Percentiles rank a stretch among this genome's conserved stretches.
These are phyloP conservation scores for Trichomonascaceae sp. DNA, from an alignment of 1,139 yeast species.

Conservation along the genomic window DNA sequence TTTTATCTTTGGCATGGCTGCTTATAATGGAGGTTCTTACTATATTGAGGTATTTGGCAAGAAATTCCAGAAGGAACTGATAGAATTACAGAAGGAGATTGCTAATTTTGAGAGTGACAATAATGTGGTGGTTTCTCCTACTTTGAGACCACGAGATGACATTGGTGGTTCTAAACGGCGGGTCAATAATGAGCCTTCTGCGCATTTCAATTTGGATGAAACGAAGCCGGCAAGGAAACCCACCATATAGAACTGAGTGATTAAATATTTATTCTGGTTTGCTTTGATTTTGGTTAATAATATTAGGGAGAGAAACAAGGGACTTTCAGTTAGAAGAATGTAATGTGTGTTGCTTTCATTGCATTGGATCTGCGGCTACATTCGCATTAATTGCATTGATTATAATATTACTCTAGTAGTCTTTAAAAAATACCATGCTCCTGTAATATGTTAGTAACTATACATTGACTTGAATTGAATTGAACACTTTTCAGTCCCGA, in stretches of 20 bases:
- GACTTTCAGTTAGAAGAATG: no score
- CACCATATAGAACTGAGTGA: not conserved
- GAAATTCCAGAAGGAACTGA: conserved; percentile 76
- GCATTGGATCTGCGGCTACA: no score
- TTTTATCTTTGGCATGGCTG: conserved; percentile 68
- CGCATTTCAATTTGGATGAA: not conserved
- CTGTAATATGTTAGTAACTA: not conserved
- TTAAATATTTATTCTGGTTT: not conserved
- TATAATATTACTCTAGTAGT: not conserved
- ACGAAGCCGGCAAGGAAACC: not conserved
- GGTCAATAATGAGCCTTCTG: not conserved
- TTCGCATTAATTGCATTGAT: not conserved
- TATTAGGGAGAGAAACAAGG: not conserved
- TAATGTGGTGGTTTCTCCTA: conserved; percentile 4
- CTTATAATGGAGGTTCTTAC: conserved; percentile 91
- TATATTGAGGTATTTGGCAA: conserved; percentile 84
- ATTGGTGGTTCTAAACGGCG: not conserved
- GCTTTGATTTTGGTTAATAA: not conserved
- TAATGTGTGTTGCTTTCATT: no score
- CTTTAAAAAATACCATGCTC: not conserved
- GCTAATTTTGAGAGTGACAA: conserved; percentile 26
- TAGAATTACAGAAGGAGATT: conserved; percentile 63
- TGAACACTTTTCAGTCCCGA: conserved; percentile 83
- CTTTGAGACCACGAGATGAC: conserved; percentile 2
- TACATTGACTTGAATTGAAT: not conserved